phyloP scores from a whole-genome alignment of 1,284 basidiomycete genomes.

The Leccinum fuscescens region DNA sequence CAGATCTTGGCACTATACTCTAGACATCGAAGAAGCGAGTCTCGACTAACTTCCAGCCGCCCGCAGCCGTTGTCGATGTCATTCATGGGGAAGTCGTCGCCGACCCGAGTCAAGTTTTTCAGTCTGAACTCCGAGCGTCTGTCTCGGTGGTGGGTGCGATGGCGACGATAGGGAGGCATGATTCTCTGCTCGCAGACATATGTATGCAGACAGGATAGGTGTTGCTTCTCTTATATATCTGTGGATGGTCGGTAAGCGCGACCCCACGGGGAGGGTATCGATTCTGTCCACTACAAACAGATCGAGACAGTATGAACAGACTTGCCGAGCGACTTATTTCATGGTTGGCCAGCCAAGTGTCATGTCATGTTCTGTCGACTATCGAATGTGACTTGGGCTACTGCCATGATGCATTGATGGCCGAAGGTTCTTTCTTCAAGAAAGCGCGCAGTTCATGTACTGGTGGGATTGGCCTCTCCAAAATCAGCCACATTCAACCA shows the following conservation, averaged over 20 bases:
- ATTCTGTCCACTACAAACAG: not conserved
- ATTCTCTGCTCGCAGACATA: not conserved
- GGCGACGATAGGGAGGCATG: not conserved
- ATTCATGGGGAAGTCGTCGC: not conserved
- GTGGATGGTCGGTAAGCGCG: not conserved
- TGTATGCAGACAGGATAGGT: not conserved
- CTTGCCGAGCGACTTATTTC: not conserved
- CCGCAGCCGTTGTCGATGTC: not conserved
- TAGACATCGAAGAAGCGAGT: not conserved
- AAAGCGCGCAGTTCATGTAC: not conserved
- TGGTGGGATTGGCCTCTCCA: not conserved
- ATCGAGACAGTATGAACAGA: not conserved
- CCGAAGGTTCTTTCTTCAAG: not conserved
- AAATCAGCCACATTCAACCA: not conserved
- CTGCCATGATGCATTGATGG: not conserved
- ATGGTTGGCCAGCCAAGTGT: not conserved
- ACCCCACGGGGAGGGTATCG: not conserved
- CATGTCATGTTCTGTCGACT: not conserved
- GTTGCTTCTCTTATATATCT: not conserved
- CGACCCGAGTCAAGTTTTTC: not conserved
- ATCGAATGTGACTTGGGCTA: not conserved
- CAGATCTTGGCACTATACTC: not conserved
- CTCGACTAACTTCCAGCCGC: not conserved
- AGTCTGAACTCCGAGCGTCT: not conserved
- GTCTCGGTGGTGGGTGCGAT: not conserved